phyloP scores from a whole-genome alignment of 352 stramenopile genomes.

The Globisporangium uncinulatum region DNA sequence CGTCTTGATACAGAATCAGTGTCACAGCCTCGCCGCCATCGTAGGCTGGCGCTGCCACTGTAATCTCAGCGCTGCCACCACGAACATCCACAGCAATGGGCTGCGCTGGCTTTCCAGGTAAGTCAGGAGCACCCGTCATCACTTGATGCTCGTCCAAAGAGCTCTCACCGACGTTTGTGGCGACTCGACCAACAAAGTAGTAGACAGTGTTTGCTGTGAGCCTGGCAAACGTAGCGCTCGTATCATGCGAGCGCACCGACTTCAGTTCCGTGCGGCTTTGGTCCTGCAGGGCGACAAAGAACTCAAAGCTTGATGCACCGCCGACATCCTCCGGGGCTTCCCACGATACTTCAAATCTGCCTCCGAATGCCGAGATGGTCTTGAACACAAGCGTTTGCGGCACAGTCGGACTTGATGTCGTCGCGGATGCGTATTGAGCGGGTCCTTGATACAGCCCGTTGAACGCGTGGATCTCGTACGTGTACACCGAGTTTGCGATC shows the following conservation, averaged over 20 bases:
- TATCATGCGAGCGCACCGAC: conserved; percentile 1
- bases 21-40: conserved; percentile 32
- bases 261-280: neutral
- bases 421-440: neutral
- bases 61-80: conserved; percentile 21
- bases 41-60: conserved; percentile 21
- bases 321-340: conserved; percentile 29
- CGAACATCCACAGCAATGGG: conserved; percentile 16
- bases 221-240: conserved; percentile 11
- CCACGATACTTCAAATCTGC: conserved; percentile 41
- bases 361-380: conserved; percentile 25
- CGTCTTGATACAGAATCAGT: conserved; percentile 25
- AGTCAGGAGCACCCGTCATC: conserved; percentile 17
- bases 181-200: conserved; percentile 14
- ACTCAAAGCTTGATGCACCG: conserved; percentile 27
- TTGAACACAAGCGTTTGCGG: conserved; percentile 22
- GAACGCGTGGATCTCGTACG: conserved; percentile 36
- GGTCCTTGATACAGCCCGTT: conserved; percentile 31
- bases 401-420: conserved; percentile 20
- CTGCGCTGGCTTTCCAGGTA: conserved; percentile 13
- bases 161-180: conserved; percentile 22
- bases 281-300: conserved; percentile 9
- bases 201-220: conserved; percentile 23
- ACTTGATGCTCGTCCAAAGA: conserved; percentile 3
- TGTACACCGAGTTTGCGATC: conserved; percentile 21